Base-by-base conservation (phyloP, 495 filamentous ascomycete genomes). In the Pyrenula massariospora region DNA sequence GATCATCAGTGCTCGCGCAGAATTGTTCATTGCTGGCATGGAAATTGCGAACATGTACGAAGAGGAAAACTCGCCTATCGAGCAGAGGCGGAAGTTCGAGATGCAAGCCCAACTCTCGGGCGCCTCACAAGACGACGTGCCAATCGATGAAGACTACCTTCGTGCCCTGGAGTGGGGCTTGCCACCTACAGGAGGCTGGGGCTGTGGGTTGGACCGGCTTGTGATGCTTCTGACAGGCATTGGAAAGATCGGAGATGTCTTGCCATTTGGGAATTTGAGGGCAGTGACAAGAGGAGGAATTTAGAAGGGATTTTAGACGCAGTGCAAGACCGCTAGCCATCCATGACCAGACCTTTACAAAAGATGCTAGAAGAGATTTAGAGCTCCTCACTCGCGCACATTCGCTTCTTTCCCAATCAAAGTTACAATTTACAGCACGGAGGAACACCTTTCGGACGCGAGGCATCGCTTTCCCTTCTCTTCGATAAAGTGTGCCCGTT, bases 31-130 rank as follows among this genome's bases (percentile, higher is more conserved):
- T 63, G 66, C 78, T 48, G 83, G 85, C 12, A 76, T 77, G 50
- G 93, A 98, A 63, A 71, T 95, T 25, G 87, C 92, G 10, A 98
- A 98, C 67, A 89, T 87, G 63, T 98, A 98, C 73, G 93, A 98
- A 70, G 93, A 98, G 71, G 93, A 98, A 70, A 98, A 97, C 69
- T 88, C 88, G 50, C 94, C 93, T 0, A 83, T 83, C 24, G 88
- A 86, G 57, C 93, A 98, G 68, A 77, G 89, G 22, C 75, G 83
- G 54, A 98, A 97, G 67, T 92, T 98, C 55, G 68, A 77, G 56
- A 74, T 79, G 57, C 85, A 88, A 63, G 58, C 80, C 2, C 66
- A 70, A 24, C 79, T 61, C 36, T 67, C 65, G 57, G 50, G 50
- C n/a, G 8, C 10, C 8, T 24, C n/a, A 8, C 8, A 52, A 10